Conservation (phyloP, 2,329 filamentous ascomycete genomes). For the Orbilia brochopaga region DNA sequence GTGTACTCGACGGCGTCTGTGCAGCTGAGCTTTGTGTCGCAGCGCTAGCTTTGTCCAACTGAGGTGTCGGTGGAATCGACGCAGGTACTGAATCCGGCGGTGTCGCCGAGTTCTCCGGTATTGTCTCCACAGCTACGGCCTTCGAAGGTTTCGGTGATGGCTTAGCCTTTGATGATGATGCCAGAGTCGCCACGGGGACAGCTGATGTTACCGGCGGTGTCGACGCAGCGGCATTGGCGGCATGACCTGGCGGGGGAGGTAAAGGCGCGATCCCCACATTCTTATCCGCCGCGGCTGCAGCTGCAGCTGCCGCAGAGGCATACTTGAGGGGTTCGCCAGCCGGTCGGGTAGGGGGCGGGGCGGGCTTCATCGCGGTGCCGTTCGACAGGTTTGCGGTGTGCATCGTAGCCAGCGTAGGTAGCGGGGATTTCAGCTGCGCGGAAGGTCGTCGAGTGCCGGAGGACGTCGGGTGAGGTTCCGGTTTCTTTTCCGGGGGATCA, state of each 20-base stretch:
- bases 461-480: conserved; percentile 54
- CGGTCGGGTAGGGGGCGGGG: conserved; percentile 79
- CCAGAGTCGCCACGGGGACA: conserved; percentile 16
- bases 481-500: conserved; percentile 69
- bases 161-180: conserved; percentile 55
- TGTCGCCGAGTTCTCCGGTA: conserved; percentile 39
- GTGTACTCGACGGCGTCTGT: conserved; percentile 50
- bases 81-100: conserved; percentile 46
- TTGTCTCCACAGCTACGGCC: conserved; percentile 60
- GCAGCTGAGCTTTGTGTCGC: conserved; percentile 55
- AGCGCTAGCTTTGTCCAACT: conserved; percentile 59
- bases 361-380: conserved; percentile 83
- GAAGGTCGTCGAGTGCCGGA: conserved; percentile 74
- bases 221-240: conserved; percentile 55
- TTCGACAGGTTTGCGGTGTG: conserved; percentile 72
- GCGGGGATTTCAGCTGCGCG: conserved; percentile 86
- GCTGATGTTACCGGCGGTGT: conserved; percentile 39
- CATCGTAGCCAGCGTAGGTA: conserved; percentile 89
- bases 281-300: conserved; percentile 86
- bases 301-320: conserved; percentile 91
- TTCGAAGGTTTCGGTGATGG: conserved; percentile 62
- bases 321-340: conserved; percentile 94
- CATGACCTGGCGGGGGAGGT: conserved; percentile 78
- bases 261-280: conserved; percentile 91
- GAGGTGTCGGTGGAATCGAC: conserved; percentile 60